Evolutionary conservation across 2,329 filamentous ascomycete species (phyloP), one percentile per base, ranked within the genome.

Genomic region (Apiospora arundinis): DNA sequence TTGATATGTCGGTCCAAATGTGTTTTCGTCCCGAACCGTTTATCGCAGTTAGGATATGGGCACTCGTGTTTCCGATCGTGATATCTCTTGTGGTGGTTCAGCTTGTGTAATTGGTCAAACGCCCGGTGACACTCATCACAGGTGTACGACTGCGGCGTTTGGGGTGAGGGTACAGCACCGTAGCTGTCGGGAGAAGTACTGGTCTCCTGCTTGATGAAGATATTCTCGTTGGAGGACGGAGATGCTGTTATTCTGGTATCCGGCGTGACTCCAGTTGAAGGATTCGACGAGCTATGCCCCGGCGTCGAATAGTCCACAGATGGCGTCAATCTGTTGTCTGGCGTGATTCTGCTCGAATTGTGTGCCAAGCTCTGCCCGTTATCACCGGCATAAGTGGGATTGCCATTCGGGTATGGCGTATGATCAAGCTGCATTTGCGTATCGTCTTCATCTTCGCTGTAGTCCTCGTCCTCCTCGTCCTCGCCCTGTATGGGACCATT

Each of bases 1-100:
- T 91, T 90, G 77, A 90, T 86, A 75, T 91, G 89, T 12, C 89
- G 87, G 75, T 90, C 87, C 65, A 91, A 81, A 77, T 90, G 89
- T 4, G 89, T 90, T 77, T 89, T 89, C 25, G 89, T 91, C 69
- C 89, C 89, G 71, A 91, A 91, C 28, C 84, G 84, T 77, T 87
- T 89, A 69, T 83, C 85, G 74, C 89, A 91, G 28, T 81, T 82
- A 0, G 82, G 77, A 49, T 82, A 81, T 0, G 79, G 71, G 72
- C 84, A 86, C 65, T 79, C 80, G 71, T 89, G 88, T 3, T 83
- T 83, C 71, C 88, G 88, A 69, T 89, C 88, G 77, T 91, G 89
- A 68, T 91, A 91, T 23, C 89, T 84, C 74, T 87, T 88, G 76
- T 91, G 89, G 71, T 91, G 89, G 74, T 90, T 90, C 23, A 91